Conservation (phyloP, 257 asterid species). For the Jacaranda copaia region DNA sequence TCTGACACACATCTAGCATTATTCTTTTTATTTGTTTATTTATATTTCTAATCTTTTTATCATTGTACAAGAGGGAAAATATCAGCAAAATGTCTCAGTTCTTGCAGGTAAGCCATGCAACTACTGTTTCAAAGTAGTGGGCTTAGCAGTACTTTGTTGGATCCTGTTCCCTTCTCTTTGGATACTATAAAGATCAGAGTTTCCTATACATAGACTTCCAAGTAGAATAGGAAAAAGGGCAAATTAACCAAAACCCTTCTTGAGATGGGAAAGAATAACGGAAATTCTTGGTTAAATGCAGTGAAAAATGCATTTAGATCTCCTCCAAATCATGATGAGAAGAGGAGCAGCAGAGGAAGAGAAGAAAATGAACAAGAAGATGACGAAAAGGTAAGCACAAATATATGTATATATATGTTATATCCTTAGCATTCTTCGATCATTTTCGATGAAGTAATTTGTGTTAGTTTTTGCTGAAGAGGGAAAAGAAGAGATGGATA, state of each 20-base stretch:
- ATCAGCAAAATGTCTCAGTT: constrained; percentile 22
- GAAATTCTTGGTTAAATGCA: constrained; percentile 71
- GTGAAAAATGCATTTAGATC: constrained; percentile 83
- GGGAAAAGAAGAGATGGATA: constrained; percentile 79
- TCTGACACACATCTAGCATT: constrained; percentile 29
- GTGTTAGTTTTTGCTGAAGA: constrained; percentile 50
- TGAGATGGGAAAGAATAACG: constrained; percentile 67
- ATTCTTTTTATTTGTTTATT: neutral
- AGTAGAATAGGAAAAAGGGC: neutral
- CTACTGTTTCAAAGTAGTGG: constrained; percentile 19
- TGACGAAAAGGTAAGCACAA: constrained; percentile 57
- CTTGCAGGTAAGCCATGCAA: neutral
- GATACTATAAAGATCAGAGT: constrained; percentile 11
- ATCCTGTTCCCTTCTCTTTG: constrained; percentile 37
- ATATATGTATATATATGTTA: no score
- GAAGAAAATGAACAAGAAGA: constrained; percentile 51
- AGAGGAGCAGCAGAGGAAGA: constrained; percentile 47
- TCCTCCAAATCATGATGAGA: constrained; percentile 55
- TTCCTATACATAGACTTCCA: neutral
- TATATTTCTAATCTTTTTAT: neutral
- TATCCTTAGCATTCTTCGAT: neutral
- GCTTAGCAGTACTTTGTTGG: constrained; percentile 27
- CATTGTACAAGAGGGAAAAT: constrained; percentile 28
- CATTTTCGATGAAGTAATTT: neutral
- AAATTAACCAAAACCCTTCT: neutral